phyloP scores from a whole-genome alignment of 805 yeast species.

The Ogataea saltuana region DNA sequence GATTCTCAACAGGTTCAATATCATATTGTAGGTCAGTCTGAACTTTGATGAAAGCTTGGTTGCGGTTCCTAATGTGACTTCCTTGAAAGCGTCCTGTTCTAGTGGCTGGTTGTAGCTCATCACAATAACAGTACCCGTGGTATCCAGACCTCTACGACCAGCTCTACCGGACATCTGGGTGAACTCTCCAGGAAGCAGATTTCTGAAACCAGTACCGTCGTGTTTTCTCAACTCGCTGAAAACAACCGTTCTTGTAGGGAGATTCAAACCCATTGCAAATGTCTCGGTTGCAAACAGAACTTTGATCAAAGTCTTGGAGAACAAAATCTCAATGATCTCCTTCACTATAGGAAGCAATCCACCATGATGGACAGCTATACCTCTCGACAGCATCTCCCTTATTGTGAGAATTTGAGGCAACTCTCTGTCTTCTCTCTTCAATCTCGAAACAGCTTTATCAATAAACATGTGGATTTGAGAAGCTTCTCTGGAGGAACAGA shows the following conservation, averaged over 20 bases:
- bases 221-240: conserved; percentile 85
- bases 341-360: conserved; percentile 91
- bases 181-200: conserved; percentile 91
- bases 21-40: conserved; percentile 94
- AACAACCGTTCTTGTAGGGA: conserved; percentile 95
- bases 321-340: conserved; percentile 88
- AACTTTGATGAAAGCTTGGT: conserved; percentile 90
- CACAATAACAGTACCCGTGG: conserved; percentile 90
- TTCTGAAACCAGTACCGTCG: conserved; percentile 82
- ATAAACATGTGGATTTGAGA: conserved; percentile 93
- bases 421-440: conserved; percentile 89
- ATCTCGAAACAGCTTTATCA: conserved; percentile 82
- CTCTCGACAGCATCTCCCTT: conserved; percentile 80
- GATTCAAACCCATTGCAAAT: conserved; percentile 96
- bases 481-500: conserved; percentile 80
- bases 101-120: conserved; percentile 78
- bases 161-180: conserved; percentile 99
- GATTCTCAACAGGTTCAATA: conserved; percentile 82
- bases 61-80: conserved; percentile 84
- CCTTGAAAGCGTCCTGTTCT: conserved; percentile 60
- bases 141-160: conserved; percentile 94
- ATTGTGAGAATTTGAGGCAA: conserved; percentile 87
- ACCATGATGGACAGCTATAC: conserved; percentile 95
- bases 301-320: conserved; percentile 82
- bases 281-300: conserved; percentile 97